Evolutionary conservation across 2,329 filamentous ascomycete genomes (phyloP).

Genomic region (Botryotinia globosa): DNA sequence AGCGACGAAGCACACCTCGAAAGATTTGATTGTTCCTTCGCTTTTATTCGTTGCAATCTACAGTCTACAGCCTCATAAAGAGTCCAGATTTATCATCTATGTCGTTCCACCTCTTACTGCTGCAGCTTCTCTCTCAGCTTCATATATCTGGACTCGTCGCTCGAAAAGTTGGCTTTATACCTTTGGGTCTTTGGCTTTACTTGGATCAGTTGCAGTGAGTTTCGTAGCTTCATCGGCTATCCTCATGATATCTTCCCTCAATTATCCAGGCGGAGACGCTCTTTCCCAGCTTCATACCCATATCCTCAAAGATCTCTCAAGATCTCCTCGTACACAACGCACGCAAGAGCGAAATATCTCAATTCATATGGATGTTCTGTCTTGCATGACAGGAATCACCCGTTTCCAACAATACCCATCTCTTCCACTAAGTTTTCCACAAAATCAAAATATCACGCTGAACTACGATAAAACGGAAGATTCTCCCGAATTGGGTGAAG

Average conservation of each 20-base stretch:
- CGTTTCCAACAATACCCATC: conserved; percentile 52
- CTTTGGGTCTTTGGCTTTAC: conserved; percentile 53
- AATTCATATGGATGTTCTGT: conserved; percentile 63
- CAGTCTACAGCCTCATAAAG: conserved; percentile 90
- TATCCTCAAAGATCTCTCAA: conserved; percentile 31
- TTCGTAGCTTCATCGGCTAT: conserved; percentile 62
- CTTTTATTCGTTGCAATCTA: conserved; percentile 75
- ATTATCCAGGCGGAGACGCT: conserved; percentile 89
- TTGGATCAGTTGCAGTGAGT: conserved; percentile 58
- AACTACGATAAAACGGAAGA: conserved; percentile 64
- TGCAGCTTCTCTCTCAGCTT: conserved; percentile 69
- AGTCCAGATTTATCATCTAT: conserved; percentile 94
- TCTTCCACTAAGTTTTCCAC: conserved; percentile 1
- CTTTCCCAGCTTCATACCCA: conserved; percentile 53
- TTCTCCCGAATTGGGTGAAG: conserved; percentile 43
- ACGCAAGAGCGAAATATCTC: conserved; percentile 37
- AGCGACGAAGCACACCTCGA: conserved; percentile 45
- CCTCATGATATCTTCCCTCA: conserved; percentile 78
- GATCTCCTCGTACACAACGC: conserved; percentile 28
- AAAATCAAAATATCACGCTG: conserved; percentile 21
- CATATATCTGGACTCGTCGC: conserved; percentile 65
- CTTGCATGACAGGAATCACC: conserved; percentile 69
- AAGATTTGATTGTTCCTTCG: conserved; percentile 60
- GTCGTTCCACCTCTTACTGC: conserved; percentile 77
- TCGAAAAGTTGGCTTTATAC: conserved; percentile 57